These are phyloP conservation scores for Globisporangium takayamanum DNA, from an alignment of 352 stramenopile species.

Conservation along the genomic window DNA sequence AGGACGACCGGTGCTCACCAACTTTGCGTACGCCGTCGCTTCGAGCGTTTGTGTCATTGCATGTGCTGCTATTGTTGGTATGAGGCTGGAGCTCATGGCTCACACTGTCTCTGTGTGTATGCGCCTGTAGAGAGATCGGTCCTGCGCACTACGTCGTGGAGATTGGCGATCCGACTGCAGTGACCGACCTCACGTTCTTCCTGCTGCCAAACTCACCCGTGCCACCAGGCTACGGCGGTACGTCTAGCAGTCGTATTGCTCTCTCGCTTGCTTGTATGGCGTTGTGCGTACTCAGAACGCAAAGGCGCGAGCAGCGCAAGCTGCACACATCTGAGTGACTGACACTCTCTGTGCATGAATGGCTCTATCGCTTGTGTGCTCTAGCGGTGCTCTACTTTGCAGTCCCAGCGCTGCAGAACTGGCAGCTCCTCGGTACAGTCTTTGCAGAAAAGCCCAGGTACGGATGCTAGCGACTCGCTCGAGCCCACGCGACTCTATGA, in stretches of 20 bases:
- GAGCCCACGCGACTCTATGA: no score
- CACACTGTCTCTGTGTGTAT: neutral
- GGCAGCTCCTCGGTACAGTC: conserved; percentile 63
- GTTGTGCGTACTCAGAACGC: neutral
- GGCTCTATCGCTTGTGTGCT: neutral
- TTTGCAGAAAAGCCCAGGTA: conserved; percentile 56
- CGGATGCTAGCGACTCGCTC: neutral
- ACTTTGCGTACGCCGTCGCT: conserved; percentile 25
- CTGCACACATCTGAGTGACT: neutral
- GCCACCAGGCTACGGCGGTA: conserved; percentile 45
- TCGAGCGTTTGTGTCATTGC: conserved; percentile 16
- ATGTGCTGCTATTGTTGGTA: neutral
- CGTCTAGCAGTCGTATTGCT: conserved; percentile 1
- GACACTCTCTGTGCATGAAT: neutral
- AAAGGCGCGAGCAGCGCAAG: no score
- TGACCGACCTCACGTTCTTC: conserved; percentile 77
- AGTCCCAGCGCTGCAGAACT: conserved; percentile 59
- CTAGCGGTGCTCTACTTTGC: conserved; percentile 68
- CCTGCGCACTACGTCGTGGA: conserved; percentile 58
- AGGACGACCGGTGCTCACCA: conserved; percentile 52
- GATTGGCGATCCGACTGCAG: conserved; percentile 43
- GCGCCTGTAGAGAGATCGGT: conserved; percentile 37
- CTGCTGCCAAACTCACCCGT: conserved; percentile 55
- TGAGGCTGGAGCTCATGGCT: neutral
- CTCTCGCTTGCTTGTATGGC: neutral